phyloP scores from a whole-genome alignment of 78 protist genomes.

The Fonticula alba region DNA sequence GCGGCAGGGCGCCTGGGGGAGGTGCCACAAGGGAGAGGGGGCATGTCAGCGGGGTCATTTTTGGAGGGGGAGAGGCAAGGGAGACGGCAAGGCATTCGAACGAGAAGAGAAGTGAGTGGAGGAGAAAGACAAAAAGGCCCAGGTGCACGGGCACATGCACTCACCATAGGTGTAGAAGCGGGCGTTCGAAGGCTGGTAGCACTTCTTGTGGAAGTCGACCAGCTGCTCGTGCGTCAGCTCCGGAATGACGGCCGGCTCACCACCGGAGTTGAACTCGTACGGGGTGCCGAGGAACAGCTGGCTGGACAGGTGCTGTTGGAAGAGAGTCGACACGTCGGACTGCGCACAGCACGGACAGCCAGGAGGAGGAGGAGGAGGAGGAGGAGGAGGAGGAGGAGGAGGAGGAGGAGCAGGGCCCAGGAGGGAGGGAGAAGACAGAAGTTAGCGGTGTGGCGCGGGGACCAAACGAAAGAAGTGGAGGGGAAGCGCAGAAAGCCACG shows the following conservation, averaged over 20 bases:
- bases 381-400: constrained; percentile 9
- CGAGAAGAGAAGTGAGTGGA: not conserved
- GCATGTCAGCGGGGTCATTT: not conserved
- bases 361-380: not conserved
- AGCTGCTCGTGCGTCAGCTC: constrained; percentile 39
- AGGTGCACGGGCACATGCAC: not conserved
- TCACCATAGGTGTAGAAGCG: constrained; percentile 32
- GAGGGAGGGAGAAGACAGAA: too few relatives aligned
- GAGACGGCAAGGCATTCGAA: not conserved
- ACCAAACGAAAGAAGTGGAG: too few relatives aligned
- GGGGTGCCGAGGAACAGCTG: constrained; percentile 22
- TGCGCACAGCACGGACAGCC: constrained; percentile 1
- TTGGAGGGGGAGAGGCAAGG: not conserved
- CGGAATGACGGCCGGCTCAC: constrained; percentile 53
- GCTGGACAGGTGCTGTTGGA: too few relatives aligned
- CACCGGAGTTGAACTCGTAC: constrained; percentile 49
- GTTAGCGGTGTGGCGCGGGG: too few relatives aligned
- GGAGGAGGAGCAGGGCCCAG: too few relatives aligned
- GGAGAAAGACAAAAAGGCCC: not conserved
- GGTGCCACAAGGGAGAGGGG: not conserved
- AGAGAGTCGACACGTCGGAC: not conserved
- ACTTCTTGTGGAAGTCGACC: constrained; percentile 8
- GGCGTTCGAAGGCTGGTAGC: constrained; percentile 34
- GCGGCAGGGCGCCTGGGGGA: constrained; percentile 1
- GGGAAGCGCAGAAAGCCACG: too few relatives aligned